Evolutionary conservation across 495 filamentous ascomycete genomes (phyloP).

Genomic region (Penicillium ochrochloron): DNA sequence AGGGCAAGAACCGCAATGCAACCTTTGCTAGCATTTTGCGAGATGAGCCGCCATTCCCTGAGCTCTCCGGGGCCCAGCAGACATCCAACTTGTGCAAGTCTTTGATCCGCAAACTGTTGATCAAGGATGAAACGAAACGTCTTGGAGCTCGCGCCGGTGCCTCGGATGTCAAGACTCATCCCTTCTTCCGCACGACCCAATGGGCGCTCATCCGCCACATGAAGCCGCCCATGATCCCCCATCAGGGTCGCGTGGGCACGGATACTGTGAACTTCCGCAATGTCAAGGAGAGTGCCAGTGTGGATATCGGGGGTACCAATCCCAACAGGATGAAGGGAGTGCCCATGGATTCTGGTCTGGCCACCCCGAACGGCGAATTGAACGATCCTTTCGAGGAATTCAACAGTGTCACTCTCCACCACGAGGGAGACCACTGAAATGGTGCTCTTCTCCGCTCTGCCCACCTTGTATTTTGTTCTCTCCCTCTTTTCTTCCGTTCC

Average conservation of each 20-base stretch:
- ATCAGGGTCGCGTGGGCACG: conserved; percentile 80
- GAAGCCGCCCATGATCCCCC: conserved; percentile 98
- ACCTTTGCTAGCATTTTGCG: conserved; percentile 97
- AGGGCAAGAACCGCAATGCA: conserved; percentile 97
- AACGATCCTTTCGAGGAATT: conserved; percentile 99
- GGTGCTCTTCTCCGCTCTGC: conserved; percentile 10
- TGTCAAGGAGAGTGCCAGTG: conserved; percentile 94
- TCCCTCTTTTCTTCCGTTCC: conserved; percentile 16
- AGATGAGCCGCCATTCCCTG: conserved; percentile 94
- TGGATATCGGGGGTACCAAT: conserved; percentile 75
- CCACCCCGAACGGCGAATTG: conserved; percentile 81
- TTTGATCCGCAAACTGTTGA: conserved; percentile 92
- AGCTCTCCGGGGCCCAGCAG: conserved; percentile 79
- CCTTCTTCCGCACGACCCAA: conserved; percentile 93
- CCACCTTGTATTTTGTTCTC: conserved; percentile 18
- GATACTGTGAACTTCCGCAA: conserved; percentile 97
- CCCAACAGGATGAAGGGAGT: conserved; percentile 72
- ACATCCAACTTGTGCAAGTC: conserved; percentile 96
- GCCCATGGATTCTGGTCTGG: conserved; percentile 80
- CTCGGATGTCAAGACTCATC: conserved; percentile 94
- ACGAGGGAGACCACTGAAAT: conserved; percentile 75
- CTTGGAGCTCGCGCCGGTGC: conserved; percentile 94
- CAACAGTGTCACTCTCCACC: conserved; percentile 96
- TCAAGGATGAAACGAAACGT: conserved; percentile 96
- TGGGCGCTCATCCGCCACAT: conserved; percentile 97